Evolutionary conservation across 495 filamentous ascomycete species (phyloP), one percentile per base, ranked within the genome.

Genomic region (Aspergillus haitiensis): DNA sequence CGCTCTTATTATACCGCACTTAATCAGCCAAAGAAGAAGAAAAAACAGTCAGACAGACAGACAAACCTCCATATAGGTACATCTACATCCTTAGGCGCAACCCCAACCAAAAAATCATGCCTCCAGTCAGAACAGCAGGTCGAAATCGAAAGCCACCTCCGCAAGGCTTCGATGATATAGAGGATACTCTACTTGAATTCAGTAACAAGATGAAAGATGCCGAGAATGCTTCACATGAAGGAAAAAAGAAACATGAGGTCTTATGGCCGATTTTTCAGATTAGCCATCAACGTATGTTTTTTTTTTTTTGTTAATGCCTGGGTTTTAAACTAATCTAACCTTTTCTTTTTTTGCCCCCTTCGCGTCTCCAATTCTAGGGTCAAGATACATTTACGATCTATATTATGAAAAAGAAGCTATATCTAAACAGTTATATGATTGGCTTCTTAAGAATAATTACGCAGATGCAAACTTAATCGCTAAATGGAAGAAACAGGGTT

Each of bases 401-500:
- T 98, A 98, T 78, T 98, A 98, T 75, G 88, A 95, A 71, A 96
- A 96, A 76, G 90, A 96, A 74, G 92, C 93, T 47, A 97, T 99
- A 74, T 88, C 83, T 60, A 92, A 90, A 73, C 79, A 84, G 70
- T 81, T 98, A 12, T 99, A 99, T 72, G 93, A 97, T 61, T 99
- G 90, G 88, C 78, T 98, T 65, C 80, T 98, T 47, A 99, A 99
- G 82, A 96, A 97, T 72, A 86, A 87, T 49, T 98, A 99, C 72
- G 94, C 91, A 9, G 94, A 99, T 78, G 84, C 89, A 16, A 93
- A 88, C 72, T 77, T 99, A 62, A 98, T 99, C 68, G 94, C 94
- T 13, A 98, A 99, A 77, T 99, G 94, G 94, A 99, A 99, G 83
- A 99, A 98, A 77, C 89, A 93, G 68, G 95, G 94, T 18, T 99